Percentiles rank a stretch among this genome's conserved stretches.
Conservation (phyloP, 345 rosid species). For the Adansonia digitata region DNA sequence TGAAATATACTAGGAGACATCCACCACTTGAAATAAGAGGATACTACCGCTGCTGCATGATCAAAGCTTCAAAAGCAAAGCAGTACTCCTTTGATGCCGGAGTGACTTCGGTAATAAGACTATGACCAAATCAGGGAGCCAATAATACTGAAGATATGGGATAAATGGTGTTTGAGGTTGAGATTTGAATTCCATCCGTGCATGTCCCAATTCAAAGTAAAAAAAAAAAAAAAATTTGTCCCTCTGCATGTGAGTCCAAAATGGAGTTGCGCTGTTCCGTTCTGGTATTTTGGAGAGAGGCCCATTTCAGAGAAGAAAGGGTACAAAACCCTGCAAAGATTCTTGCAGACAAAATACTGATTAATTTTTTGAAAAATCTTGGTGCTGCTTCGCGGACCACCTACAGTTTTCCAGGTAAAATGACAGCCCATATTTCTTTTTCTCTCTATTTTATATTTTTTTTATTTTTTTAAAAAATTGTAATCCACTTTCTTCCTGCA, state of each 20-base stretch:
- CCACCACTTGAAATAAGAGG: not conserved
- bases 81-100: not conserved
- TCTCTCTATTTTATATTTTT: not conserved
- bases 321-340: slow-evolving; percentile 43
- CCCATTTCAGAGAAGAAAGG: slow-evolving; percentile 19
- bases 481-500: not conserved
- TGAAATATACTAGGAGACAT: slow-evolving; percentile 22
- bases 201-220: not conserved
- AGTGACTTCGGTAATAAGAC: not conserved
- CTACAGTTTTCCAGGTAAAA: slow-evolving; percentile 17
- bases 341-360: slow-evolving; percentile 19
- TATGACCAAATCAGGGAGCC: slow-evolving; percentile 33
- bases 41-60: not conserved
- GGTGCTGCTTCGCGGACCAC: slow-evolving; percentile 25
- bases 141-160: slow-evolving; percentile 13
- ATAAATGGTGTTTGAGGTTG: no score
- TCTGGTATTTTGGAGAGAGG: not conserved
- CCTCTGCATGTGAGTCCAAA: slow-evolving; percentile 13
- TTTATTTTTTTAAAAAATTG: not conserved
- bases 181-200: not conserved
- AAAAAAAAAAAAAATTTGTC: not conserved
- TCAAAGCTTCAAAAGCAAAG: slow-evolving; percentile 12
- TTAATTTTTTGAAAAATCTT: slow-evolving; percentile 5
- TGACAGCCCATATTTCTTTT: not conserved
- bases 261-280: not conserved